A percentile compares a stretch with the other conserved stretches of the same genome.
These are phyloP conservation scores for Russula foetens DNA, from an alignment of 768 basidiomycete genomes.

Conservation along the genomic window DNA sequence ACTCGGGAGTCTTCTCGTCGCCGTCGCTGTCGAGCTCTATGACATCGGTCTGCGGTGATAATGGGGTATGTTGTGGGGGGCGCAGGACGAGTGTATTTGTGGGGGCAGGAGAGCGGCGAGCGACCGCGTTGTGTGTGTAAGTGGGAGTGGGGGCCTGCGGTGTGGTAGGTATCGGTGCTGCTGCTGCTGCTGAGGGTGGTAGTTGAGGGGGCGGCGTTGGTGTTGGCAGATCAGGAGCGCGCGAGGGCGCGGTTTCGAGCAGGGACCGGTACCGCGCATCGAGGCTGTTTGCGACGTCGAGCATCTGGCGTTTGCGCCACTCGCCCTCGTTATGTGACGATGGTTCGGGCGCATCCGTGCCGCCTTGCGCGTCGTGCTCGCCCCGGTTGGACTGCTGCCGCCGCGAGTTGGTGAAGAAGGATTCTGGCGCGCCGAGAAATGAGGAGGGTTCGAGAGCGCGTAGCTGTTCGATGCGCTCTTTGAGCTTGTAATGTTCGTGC, in stretches of 20 bases:
- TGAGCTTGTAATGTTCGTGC: constrained; percentile 87
- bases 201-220: background rate
- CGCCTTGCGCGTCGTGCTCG: constrained; percentile 1
- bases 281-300: constrained; percentile 53
- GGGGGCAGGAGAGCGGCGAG: background rate
- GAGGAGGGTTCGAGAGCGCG: constrained; percentile 62
- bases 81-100: background rate
- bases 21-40: constrained; percentile 17
- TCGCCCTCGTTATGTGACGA: constrained; percentile 51
- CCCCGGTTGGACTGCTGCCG: constrained; percentile 29
- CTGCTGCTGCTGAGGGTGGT: background rate
- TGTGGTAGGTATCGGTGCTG: background rate
- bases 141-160: background rate
- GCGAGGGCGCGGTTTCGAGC: constrained; percentile 44
- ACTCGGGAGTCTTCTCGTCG: background rate
- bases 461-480: constrained; percentile 81
- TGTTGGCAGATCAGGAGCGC: constrained; percentile 23
- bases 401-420: constrained; percentile 37
- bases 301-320: constrained; percentile 63
- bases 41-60: background rate
- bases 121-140: background rate
- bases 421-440: constrained; percentile 55
- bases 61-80: background rate
- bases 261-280: constrained; percentile 72
- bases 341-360: constrained; percentile 12